A percentile compares a stretch with the other conserved stretches of the same genome.
Conservation (phyloP, 1,284 basidiomycete species). For the Leccinum huronense region DNA sequence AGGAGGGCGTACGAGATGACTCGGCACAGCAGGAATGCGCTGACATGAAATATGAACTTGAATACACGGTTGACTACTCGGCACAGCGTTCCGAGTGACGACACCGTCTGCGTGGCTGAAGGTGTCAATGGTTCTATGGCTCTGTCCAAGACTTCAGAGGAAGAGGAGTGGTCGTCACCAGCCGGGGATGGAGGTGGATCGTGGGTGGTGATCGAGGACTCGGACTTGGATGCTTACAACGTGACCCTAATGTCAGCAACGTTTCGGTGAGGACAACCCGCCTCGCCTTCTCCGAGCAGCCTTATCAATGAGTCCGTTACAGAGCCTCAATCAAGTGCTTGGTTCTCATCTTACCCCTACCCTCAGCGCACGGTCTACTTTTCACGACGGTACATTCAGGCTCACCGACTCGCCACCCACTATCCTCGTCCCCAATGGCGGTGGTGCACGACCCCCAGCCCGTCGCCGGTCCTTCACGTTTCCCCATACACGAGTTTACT, state of each 20-base stretch:
- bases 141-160: slow-evolving; percentile 27
- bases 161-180: slow-evolving; percentile 22
- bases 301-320: slow-evolving; percentile 11
- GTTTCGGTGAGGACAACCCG: slow-evolving; percentile 30
- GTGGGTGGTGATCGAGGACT: slow-evolving; percentile 28
- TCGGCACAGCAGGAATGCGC: slow-evolving; percentile 18
- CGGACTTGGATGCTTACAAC: slow-evolving; percentile 40
- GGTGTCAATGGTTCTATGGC: slow-evolving; percentile 13
- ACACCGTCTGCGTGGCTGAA: slow-evolving; percentile 42
- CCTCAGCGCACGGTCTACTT: slow-evolving; percentile 30
- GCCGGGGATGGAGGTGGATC: neutral
- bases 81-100: slow-evolving; percentile 57
- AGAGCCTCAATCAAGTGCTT: slow-evolving; percentile 39
- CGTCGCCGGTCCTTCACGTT: slow-evolving; percentile 32
- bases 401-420: slow-evolving; percentile 36
- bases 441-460: slow-evolving; percentile 24
- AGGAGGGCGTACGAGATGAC: slow-evolving; percentile 8
- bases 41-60: slow-evolving; percentile 49
- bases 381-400: slow-evolving; percentile 33
- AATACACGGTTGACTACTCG: slow-evolving; percentile 52
- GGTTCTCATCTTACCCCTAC: slow-evolving; percentile 35
- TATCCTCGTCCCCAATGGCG: slow-evolving; percentile 32
- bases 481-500: slow-evolving; percentile 36
- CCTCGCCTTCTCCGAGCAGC: neutral
- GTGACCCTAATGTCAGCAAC: slow-evolving; percentile 36